Evolutionary conservation across 768 basidiomycete genomes (phyloP).

Genomic region (Phlebiopsis gigantea): DNA sequence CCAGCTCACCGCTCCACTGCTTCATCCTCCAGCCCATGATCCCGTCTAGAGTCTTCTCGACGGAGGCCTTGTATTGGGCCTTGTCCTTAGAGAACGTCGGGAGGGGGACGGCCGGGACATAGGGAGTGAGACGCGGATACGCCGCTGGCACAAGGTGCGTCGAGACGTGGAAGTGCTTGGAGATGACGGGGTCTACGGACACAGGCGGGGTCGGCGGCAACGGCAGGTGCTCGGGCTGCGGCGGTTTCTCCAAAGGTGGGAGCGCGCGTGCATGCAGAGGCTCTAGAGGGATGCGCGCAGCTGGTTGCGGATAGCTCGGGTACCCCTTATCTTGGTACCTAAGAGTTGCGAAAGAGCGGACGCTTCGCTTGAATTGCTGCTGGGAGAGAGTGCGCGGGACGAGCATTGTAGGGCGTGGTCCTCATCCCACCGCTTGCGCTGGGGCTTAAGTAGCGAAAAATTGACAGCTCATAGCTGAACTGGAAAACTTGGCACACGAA

Average conservation of each 20-base stretch:
- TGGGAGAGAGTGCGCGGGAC: neutral
- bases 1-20: conserved; percentile 22
- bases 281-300: neutral
- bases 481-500: neutral
- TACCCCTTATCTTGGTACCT: neutral
- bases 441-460: no score
- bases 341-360: neutral
- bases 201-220: conserved; percentile 35
- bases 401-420: neutral
- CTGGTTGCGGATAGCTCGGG: conserved; percentile 3
- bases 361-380: neutral
- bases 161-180: conserved; percentile 31
- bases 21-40: conserved; percentile 29
- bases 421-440: neutral
- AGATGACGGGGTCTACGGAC: conserved; percentile 23
- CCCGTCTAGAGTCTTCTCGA: conserved; percentile 21
- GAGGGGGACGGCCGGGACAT: conserved; percentile 32
- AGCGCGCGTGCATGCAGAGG: conserved; percentile 7
- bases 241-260: conserved; percentile 19
- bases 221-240: conserved; percentile 21
- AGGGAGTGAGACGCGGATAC: conserved; percentile 40
- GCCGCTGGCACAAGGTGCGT: conserved; percentile 56
- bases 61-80: conserved; percentile 17
- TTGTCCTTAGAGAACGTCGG: conserved; percentile 30
- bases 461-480: neutral